Conservation (phyloP, 805 yeast genomes). For the Candida ipomoeae region DNA sequence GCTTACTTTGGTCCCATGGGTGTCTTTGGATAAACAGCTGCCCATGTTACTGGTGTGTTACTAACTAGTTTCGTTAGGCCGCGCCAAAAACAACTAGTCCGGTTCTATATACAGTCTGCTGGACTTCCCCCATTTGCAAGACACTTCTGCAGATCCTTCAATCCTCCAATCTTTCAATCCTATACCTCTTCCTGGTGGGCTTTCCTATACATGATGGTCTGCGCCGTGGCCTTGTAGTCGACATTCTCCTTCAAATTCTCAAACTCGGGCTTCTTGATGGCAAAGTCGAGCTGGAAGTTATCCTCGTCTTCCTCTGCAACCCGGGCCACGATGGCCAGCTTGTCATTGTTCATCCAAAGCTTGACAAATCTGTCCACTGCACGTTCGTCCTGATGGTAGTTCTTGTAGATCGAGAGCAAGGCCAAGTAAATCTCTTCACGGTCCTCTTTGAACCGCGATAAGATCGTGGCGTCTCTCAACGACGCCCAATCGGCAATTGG, state of each 20-base stretch:
- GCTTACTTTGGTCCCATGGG: background rate
- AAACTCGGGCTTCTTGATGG: constrained; percentile 23
- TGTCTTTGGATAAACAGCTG: constrained; percentile 16
- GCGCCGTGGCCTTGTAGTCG: constrained; percentile 20
- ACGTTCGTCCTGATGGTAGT: constrained; percentile 37
- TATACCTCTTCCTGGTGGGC: background rate
- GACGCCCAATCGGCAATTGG: constrained; percentile 87
- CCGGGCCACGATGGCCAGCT: constrained; percentile 19
- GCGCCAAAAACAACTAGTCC: background rate
- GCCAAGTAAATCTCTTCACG: constrained; percentile 28
- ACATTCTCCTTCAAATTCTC: constrained; percentile 25
- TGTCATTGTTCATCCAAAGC: constrained; percentile 29
- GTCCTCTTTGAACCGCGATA: constrained; percentile 37
- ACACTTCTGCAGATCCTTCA: too few species aligned
- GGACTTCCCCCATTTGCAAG: background rate
- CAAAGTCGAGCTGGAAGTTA: constrained; percentile 15
- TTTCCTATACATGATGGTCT: background rate
- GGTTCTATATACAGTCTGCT: background rate
- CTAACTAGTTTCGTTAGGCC: background rate
- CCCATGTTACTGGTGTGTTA: constrained; percentile 12
- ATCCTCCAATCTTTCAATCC: too few species aligned
- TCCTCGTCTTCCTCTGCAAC: constrained; percentile 21
- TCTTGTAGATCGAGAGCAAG: constrained; percentile 22
- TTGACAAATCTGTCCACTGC: constrained; percentile 28
- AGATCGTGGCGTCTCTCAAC: constrained; percentile 68